These are phyloP conservation scores for Heterobasidion occidentale DNA, from an alignment of 1,284 basidiomycete genomes.

Conservation along the genomic window DNA sequence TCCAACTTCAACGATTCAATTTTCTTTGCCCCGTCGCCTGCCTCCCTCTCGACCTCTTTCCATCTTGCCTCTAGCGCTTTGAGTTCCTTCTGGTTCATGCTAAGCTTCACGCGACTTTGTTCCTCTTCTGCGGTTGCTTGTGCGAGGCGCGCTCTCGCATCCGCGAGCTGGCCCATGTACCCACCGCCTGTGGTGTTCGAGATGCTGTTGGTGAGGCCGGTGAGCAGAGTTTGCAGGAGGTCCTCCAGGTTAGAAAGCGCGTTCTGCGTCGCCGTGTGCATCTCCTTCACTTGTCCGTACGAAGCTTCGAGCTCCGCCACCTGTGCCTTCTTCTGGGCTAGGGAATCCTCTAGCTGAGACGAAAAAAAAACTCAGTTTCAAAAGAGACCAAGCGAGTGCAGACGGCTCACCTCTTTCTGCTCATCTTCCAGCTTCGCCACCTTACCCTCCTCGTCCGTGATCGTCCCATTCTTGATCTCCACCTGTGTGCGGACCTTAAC, in stretches of 20 bases:
- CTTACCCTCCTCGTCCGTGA: slow-evolving; percentile 76
- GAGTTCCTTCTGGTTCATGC: slow-evolving; percentile 77
- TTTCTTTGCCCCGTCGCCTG: slow-evolving; percentile 66
- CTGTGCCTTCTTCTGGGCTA: slow-evolving; percentile 51
- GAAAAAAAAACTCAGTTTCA: slow-evolving; percentile 5
- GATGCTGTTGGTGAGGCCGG: slow-evolving; percentile 64
- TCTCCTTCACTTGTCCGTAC: slow-evolving; percentile 67
- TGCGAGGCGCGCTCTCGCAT: slow-evolving; percentile 73
- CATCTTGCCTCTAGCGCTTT: slow-evolving; percentile 72
- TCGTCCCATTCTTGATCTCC: slow-evolving; percentile 74
- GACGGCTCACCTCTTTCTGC: slow-evolving; percentile 47
- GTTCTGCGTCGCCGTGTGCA: slow-evolving; percentile 57
- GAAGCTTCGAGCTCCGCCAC: slow-evolving; percentile 52
- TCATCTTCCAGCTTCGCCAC: slow-evolving; percentile 48
- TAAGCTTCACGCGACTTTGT: slow-evolving; percentile 75
- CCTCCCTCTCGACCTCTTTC: slow-evolving; percentile 83
- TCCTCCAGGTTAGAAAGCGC: slow-evolving; percentile 79
- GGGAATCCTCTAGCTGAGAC: slow-evolving; percentile 45
- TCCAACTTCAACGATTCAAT: slow-evolving; percentile 55
- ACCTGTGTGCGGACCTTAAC: slow-evolving; percentile 83
- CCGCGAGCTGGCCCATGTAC: slow-evolving; percentile 94
- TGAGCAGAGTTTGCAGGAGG: slow-evolving; percentile 92
- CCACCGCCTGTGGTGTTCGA: slow-evolving; percentile 75
- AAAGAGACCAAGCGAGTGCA: not conserved
- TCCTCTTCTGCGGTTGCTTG: slow-evolving; percentile 82